A percentile compares a stretch with the other conserved stretches of the same genome.
Conservation (phyloP, 768 basidiomycete genomes). For the Boletus tylopilopsis region DNA sequence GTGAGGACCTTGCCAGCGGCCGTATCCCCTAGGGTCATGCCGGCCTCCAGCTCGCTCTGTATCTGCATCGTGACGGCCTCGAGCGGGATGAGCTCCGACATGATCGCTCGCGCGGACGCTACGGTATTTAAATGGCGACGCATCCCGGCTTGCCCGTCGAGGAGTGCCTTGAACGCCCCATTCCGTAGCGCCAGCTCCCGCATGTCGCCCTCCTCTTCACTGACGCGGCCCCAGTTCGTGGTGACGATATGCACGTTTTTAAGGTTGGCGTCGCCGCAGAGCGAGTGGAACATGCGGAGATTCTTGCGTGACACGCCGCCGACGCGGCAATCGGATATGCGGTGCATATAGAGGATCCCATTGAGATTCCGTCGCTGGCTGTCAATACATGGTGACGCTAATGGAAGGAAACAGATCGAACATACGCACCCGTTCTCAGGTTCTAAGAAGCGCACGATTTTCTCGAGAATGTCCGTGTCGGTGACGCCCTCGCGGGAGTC, state of each 20-base stretch:
- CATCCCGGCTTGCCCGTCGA: conserved; percentile 43
- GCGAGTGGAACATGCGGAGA: conserved; percentile 48
- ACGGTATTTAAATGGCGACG: conserved; percentile 40
- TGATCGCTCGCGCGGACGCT: conserved; percentile 43
- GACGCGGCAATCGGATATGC: conserved; percentile 48
- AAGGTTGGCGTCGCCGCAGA: conserved; percentile 51
- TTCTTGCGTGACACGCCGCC: conserved; percentile 46
- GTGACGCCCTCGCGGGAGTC: conserved; percentile 40
- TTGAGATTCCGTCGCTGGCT: conserved; percentile 36
- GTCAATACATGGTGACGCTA: conserved; percentile 22
- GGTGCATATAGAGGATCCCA: conserved; percentile 52
- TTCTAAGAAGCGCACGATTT: conserved; percentile 40
- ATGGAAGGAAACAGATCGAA: neutral
- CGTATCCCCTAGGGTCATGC: conserved; percentile 49
- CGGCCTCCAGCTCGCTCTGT: conserved; percentile 49
- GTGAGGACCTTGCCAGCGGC: conserved; percentile 50
- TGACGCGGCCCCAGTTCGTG: conserved; percentile 49
- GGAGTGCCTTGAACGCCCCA: conserved; percentile 48
- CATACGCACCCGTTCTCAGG: conserved; percentile 23
- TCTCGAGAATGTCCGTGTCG: conserved; percentile 48
- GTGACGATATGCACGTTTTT: conserved; percentile 50
- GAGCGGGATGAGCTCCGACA: conserved; percentile 40
- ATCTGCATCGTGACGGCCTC: conserved; percentile 45
- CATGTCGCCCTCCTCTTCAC: conserved; percentile 31
- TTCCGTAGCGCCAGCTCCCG: conserved; percentile 41